Evolutionary conservation across 768 basidiomycete species (phyloP), one percentile per base, ranked within the genome.

Genomic region (Collybiopsis luxurians): DNA sequence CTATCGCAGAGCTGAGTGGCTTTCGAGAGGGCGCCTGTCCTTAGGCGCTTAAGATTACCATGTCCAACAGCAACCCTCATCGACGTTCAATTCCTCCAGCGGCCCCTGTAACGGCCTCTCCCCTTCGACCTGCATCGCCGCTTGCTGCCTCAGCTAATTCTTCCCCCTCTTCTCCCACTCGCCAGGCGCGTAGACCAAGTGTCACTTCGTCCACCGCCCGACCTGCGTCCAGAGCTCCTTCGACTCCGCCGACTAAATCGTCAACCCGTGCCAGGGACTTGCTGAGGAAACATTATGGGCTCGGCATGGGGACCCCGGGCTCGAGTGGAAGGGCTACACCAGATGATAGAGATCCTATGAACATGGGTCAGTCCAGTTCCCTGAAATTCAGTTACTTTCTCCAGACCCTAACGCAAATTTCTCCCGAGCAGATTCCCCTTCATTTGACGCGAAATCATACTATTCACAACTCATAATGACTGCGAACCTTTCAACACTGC

Each of bases 391-490:
- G 15, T n/a, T 7, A 30, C 53, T n/a, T 11, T 28, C 39, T 27
- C 31, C 55, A 28, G 59, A 39, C 46, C 54, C 59, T 12, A 49
- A 53, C n/a, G 44, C 39, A 40, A n/a, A n/a, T n/a, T n/a, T 23
- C 13, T 2, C 34, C 9, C 36, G 9, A 12, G 4, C 61, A 93
- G 92, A 95, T 69, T 93, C 92, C 0, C 70, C 84, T 19, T 84
- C 83, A 7, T 95, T 95, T 64, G 89, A 95, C 63, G 85, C 92
- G 11, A 88, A 86, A 67, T 77, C 83, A 12, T 95, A 93, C 62
- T 95, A 94, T 60, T 88, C 92, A 61, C 90, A 92, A 61, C 69
- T 95, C 6, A 92, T 95, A 55, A 92, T 90, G 0, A 90, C 90
- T 0, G 82, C 89, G 2, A 86, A 89, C 5, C 74, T 95, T 30